Base-by-base conservation (phyloP, 352 stramenopile genomes). In the Blastocystis sp. region DNA sequence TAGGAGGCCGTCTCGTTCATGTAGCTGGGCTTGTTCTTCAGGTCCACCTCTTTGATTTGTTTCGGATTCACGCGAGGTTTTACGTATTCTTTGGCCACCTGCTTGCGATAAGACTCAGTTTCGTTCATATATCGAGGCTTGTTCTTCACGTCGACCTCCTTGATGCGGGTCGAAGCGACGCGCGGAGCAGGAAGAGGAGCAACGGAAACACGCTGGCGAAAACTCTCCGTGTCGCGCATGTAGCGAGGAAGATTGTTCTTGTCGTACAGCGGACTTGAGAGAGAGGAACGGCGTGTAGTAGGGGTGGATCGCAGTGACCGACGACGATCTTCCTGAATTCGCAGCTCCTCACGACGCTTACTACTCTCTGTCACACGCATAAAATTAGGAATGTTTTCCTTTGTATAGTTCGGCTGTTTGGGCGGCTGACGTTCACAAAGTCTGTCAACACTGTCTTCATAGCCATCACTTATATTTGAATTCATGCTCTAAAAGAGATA, bases 41-140 rank as follows among this genome's bases (percentile, higher is more conserved):
- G 54, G 34, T 85, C 73, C 18, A 85, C 73, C 39, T 85, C 73
- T 24, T 62, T 59, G 73, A 85, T 85, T 39, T 66, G 50, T 26
- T 65, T 66, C n/a, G 73, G 53, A 16, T 18, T 45, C 54, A 85
- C 56, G 16, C 8, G 73, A 9, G 20, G 43, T 5, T 65, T 64
- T 0, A 9, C 24, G 7, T 9, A 11, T 18, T 85, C 73, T 24
- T 59, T 59, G 20, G 50, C 73, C 37, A 68, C 20, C 13, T 59
- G 63, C 9, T 41, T 24, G 30, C 53, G 47, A 45, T 85, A 85
- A 0, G 47, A 39, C 34, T 37, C 24, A 34, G 73, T 85, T 8
- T 85, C 73, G 20, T 62, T 20, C 73, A 85, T 85, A 55, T 85
- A 85, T 13, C 73, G 45, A 30, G 73, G 73, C 20, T 16, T 20